These are phyloP conservation scores for Penicillium desertorum DNA, from an alignment of 495 filamentous ascomycete genomes.

Conservation along the genomic window DNA sequence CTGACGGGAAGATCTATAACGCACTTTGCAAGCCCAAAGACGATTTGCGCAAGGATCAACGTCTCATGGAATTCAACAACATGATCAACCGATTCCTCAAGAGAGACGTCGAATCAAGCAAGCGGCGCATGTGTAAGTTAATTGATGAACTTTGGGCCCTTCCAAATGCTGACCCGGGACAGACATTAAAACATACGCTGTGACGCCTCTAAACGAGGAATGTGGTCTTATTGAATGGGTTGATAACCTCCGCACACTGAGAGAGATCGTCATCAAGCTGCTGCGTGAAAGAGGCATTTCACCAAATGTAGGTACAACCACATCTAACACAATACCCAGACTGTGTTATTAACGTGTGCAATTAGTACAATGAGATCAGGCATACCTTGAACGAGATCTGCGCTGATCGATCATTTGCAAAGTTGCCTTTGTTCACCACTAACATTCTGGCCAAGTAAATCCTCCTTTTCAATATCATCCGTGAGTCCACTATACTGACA, in stretches of 20 bases:
- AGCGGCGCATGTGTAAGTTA: constrained; percentile 66
- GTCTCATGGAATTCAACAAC: constrained; percentile 97
- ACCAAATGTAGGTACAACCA: constrained; percentile 47
- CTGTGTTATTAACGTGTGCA: constrained; percentile 10
- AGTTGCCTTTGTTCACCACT: constrained; percentile 67
- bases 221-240: constrained; percentile 99
- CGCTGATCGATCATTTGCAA: constrained; percentile 41
- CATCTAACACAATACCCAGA: neutral
- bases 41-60: constrained; percentile 93
- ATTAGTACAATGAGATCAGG: constrained; percentile 59
- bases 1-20: constrained; percentile 82
- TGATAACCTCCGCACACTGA: constrained; percentile 89
- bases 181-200: constrained; percentile 94
- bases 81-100: constrained; percentile 96
- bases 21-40: constrained; percentile 97
- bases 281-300: constrained; percentile 69
- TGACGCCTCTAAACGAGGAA: constrained; percentile 95
- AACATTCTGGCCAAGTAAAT: constrained; percentile 54
- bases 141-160: neutral
- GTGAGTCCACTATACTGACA: constrained; percentile 14
- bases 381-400: constrained; percentile 58
- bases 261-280: constrained; percentile 80
- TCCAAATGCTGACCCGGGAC: constrained; percentile 26
- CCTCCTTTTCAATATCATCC: neutral
- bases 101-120: constrained; percentile 83